phyloP scores from a whole-genome alignment of 345 rosid genomes.

The Syzygium aromaticum region DNA sequence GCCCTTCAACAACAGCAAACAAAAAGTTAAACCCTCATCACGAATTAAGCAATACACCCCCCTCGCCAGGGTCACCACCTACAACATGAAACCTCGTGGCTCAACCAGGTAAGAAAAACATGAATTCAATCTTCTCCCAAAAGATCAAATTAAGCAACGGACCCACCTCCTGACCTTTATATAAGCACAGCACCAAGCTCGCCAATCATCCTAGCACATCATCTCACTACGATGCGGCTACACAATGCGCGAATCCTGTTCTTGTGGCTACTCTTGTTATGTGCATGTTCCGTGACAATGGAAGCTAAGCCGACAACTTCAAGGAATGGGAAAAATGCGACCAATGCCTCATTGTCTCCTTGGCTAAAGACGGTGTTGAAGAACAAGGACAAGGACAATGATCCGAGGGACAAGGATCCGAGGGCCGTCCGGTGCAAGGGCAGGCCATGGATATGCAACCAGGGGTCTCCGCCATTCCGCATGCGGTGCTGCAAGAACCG shows the following conservation, averaged over 20 bases:
- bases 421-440: slow-evolving; percentile 23
- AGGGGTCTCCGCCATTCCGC: slow-evolving; percentile 9
- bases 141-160: background rate
- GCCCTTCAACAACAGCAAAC: background rate
- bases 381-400: background rate
- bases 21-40: background rate
- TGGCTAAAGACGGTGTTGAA: slow-evolving; percentile 27
- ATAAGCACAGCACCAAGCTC: background rate
- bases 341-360: slow-evolving; percentile 7
- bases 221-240: slow-evolving; percentile 3
- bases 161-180: background rate
- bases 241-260: background rate
- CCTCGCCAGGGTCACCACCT: slow-evolving; percentile 7
- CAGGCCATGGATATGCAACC: slow-evolving; percentile 34
- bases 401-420: background rate
- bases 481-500: slow-evolving; percentile 39
- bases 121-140: slow-evolving; percentile 9
- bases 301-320: background rate
- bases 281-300: background rate
- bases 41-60: background rate
- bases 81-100: slow-evolving; percentile 9
- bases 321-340: background rate
- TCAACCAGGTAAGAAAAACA: slow-evolving; percentile 23
- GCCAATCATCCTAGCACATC: background rate
- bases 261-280: background rate